These are phyloP conservation scores for Cercis canadensis DNA, from an alignment of 306 rosid genomes.

Conservation along the genomic window DNA sequence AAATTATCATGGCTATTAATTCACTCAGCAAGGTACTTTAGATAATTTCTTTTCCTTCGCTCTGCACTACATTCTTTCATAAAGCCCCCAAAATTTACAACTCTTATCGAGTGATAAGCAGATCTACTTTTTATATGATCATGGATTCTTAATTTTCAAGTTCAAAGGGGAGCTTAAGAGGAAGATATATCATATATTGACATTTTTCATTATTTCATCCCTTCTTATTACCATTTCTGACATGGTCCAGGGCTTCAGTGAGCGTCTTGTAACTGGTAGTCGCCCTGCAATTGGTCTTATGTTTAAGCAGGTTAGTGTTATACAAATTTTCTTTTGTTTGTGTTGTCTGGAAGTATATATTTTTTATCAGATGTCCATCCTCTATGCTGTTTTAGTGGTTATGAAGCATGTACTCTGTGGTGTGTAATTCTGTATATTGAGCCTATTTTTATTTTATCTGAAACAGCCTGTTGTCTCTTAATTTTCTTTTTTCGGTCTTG, in stretches of 20 bases:
- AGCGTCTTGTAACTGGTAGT: constrained; percentile 91
- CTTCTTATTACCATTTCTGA: constrained; percentile 19
- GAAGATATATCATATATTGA: constrained; percentile 1
- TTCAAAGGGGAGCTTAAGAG: constrained; percentile 16
- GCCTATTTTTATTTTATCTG: constrained; percentile 6
- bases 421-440: constrained; percentile 7
- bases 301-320: constrained; percentile 88
- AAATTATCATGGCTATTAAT: constrained; percentile 90
- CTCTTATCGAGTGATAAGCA: not conserved
- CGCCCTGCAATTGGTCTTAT: constrained; percentile 96
- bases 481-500: not conserved
- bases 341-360: constrained; percentile 11
- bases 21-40: constrained; percentile 91
- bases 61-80: constrained; percentile 9
- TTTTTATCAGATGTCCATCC: constrained; percentile 17
- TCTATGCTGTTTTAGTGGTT: constrained; percentile 18
- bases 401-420: constrained; percentile 4
- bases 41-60: not conserved
- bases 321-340: constrained; percentile 15
- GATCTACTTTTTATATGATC: not conserved
- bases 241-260: constrained; percentile 86
- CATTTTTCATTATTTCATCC: not conserved
- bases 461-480: constrained; percentile 11
- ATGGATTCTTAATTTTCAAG: not conserved
- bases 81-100: constrained; percentile 8